A percentile compares a stretch with the other conserved stretches of the same genome.
Evolutionary conservation across 2,329 filamentous ascomycete species (phyloP).

Genomic region (Aspergillus fijiensis): DNA sequence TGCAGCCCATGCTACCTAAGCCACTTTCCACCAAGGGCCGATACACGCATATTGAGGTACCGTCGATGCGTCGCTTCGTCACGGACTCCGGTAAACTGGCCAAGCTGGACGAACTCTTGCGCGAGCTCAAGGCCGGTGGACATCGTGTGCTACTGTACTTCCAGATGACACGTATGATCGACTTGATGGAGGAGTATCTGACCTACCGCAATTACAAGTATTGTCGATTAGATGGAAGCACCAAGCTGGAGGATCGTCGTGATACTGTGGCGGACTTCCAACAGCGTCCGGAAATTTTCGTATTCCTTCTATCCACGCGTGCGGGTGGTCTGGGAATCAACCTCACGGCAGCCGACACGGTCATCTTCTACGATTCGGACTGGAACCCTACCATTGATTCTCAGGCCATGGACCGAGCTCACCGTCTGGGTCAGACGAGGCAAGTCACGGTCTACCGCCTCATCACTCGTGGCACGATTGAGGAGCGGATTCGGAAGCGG

Average conservation of each 20-base stretch:
- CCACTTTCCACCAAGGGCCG: constrained; percentile 79
- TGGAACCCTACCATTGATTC: constrained; percentile 99
- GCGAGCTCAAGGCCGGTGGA: constrained; percentile 84
- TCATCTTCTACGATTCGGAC: constrained; percentile 99
- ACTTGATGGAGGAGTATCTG: constrained; percentile 97
- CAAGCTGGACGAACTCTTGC: constrained; percentile 81
- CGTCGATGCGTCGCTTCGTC: constrained; percentile 96
- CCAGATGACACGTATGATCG: constrained; percentile 99
- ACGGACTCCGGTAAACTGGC: constrained; percentile 96
- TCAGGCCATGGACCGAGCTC: constrained; percentile 97
- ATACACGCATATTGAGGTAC: constrained; percentile 88
- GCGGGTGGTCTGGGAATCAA: constrained; percentile 98
- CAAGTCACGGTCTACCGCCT: constrained; percentile 98
- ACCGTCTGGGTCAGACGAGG: constrained; percentile 91
- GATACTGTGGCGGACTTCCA: constrained; percentile 98
- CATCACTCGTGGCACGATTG: constrained; percentile 94
- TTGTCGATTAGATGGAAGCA: constrained; percentile 92
- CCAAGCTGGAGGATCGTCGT: constrained; percentile 92
- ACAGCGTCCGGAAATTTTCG: constrained; percentile 88
- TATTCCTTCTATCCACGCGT: constrained; percentile 93
- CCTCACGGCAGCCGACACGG: constrained; percentile 90
- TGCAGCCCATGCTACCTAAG: constrained; percentile 71
- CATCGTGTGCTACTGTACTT: constrained; percentile 97
- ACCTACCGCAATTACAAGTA: constrained; percentile 99
- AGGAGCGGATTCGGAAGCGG: constrained; percentile 95